Base-by-base conservation (phyloP, 148 eudicot species). In the Cornus controversa region DNA sequence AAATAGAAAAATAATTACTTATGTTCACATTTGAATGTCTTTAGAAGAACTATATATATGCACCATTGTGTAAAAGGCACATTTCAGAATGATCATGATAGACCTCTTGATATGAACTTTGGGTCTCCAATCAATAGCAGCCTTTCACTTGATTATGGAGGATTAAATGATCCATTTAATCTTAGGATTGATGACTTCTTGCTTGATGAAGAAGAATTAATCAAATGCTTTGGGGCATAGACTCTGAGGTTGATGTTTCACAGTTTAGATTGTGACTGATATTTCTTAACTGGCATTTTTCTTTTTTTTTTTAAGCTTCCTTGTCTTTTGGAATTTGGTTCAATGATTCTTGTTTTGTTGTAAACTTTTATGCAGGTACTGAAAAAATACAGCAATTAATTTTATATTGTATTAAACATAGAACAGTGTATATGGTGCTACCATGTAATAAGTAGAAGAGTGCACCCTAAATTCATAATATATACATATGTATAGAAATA, bases 141-240 rank as follows among this genome's bases (percentile, higher is more conserved):
- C 47, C 77, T 88, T 66, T 82, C 92, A 5, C 71, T 88, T 71
- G 92, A 87, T 81, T 83, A 75, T 73, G 82, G 82, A 36, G 85
- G 40, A 15, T 85, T 91, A 64, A 82, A 79, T 71, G 82, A 85
- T 73, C 86, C 88, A 45, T 83, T 83, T 45, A 54, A 66, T 76
- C 81, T 83, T 69, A 90, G 82, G 65, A 69, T 81, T 13, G 90
- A 81, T 20, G 64, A 69, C 4, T 83, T 76, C 81, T 76, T 85
- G 68, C 82, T 76, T 37, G 89, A 76, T 79, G 90, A 85, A 67
- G 97, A 50, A 0, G 45, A 89, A 67, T 22, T 84, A 62, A 82
- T 92, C 75, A 80, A 84, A 47, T 90, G 85, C 81, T 80, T 80
- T 54, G 97, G 91, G 20, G 85, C 97, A 22, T 92, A 92, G 84